phyloP scores from a whole-genome alignment of 2,329 filamentous ascomycete species.

The Colletotrichum sp. region DNA sequence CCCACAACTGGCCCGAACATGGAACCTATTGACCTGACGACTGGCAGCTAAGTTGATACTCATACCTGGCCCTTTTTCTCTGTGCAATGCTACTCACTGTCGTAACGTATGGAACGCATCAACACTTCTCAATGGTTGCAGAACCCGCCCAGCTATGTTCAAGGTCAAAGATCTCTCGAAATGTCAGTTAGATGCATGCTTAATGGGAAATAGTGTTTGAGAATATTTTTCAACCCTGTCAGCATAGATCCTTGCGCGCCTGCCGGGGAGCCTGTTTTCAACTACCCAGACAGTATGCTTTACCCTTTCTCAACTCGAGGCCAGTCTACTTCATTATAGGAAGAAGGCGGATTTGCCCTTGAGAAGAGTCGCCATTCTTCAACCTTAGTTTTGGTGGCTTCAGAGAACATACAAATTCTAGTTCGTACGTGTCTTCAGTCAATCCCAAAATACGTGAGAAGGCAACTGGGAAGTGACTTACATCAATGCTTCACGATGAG shows the following conservation, averaged over 20 bases:
- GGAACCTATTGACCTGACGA: rapidly evolving
- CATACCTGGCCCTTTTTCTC: background rate
- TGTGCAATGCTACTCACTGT: background rate
- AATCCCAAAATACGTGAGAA: background rate
- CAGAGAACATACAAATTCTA: rapidly evolving
- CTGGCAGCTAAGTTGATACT: background rate
- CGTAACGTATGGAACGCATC: background rate
- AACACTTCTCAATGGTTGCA: rapidly evolving
- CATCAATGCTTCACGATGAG: background rate
- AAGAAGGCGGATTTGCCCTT: rapidly evolving
- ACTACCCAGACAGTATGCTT: background rate
- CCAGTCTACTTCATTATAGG: rapidly evolving
- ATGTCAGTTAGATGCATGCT: rapidly evolving
- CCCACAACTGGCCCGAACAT: background rate
- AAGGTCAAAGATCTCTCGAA: rapidly evolving
- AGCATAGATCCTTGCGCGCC: background rate
- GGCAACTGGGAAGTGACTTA: background rate
- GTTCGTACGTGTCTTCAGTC: rapidly evolving
- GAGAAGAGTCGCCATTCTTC: background rate
- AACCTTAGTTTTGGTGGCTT: background rate
- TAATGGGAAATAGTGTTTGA: background rate
- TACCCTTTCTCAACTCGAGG: background rate
- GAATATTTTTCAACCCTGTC: rapidly evolving
- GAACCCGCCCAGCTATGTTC: background rate
- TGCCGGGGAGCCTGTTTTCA: rapidly evolving